Conservation (phyloP, 805 yeast genomes). For the Kodamaea kaohsiungensis region DNA sequence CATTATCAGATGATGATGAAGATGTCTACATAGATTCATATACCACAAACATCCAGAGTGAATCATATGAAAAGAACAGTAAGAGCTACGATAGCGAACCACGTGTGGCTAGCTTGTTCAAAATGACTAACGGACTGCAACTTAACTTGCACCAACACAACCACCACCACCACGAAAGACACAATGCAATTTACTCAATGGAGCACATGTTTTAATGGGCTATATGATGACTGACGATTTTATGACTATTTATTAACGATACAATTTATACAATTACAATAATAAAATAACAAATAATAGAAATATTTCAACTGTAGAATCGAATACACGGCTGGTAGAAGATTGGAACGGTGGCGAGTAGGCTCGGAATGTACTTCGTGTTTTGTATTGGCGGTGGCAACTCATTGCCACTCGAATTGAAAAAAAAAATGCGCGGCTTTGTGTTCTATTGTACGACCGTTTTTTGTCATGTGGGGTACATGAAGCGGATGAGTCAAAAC, state of each 20-base stretch:
- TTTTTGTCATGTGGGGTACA: background rate
- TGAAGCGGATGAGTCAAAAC: background rate
- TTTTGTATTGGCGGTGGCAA: background rate
- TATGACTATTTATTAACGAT: slow-evolving; percentile 5
- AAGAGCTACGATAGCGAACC: background rate
- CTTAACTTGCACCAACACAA: slow-evolving; percentile 10
- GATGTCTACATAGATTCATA: slow-evolving; percentile 7
- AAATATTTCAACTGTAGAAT: no score
- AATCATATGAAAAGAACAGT: slow-evolving; percentile 4
- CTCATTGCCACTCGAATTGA: background rate
- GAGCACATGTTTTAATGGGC: slow-evolving; percentile 34
- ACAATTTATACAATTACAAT: background rate
- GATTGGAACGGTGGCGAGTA: background rate
- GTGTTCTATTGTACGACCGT: background rate
- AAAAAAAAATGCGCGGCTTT: background rate
- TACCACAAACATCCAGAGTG: slow-evolving; percentile 5
- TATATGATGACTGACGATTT: slow-evolving; percentile 2
- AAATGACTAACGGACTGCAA: slow-evolving; percentile 5
- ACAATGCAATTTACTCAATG: slow-evolving; percentile 38
- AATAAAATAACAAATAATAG: background rate
- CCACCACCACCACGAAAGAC: slow-evolving; percentile 23
- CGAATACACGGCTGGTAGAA: no score
- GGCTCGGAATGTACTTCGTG: background rate
- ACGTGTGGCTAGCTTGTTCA: slow-evolving; percentile 6
- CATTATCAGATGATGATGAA: slow-evolving; percentile 23